Conservation (phyloP, 768 basidiomycete species). For the Heimioporus sp. region DNA sequence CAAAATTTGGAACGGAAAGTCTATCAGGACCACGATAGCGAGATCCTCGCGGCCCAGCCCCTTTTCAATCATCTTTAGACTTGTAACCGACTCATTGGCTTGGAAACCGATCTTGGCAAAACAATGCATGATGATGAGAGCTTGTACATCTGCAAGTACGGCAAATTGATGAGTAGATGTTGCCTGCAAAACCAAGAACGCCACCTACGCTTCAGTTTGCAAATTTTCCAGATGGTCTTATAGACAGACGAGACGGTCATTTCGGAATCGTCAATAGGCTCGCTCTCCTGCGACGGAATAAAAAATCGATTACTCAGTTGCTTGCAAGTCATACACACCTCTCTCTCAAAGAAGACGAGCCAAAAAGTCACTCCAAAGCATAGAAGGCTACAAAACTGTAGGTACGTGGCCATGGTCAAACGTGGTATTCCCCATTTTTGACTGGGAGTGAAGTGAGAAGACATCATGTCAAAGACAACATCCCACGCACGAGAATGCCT, state of each 20-base stretch:
- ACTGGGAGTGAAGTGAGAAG: conserved; percentile 35
- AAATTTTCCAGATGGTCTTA: conserved; percentile 92
- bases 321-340: conserved; percentile 49
- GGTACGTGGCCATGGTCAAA: conserved; percentile 71
- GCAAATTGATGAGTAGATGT: background rate
- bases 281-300: conserved; percentile 58
- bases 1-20: conserved; percentile 96
- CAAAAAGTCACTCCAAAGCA: conserved; percentile 87
- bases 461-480: background rate
- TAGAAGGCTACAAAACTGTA: conserved; percentile 81
- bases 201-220: conserved; percentile 79
- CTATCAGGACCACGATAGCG: conserved; percentile 91
- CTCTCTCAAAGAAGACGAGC: conserved; percentile 84
- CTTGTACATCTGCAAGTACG: conserved; percentile 72
- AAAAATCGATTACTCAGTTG: background rate
- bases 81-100: conserved; percentile 88
- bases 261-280: conserved; percentile 68
- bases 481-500: conserved; percentile 73
- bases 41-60: conserved; percentile 94
- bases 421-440: conserved; percentile 75
- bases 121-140: conserved; percentile 80
- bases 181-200: background rate
- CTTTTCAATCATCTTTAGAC: conserved; percentile 94
- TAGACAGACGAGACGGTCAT: conserved; percentile 92
- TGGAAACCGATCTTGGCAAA: conserved; percentile 94